phyloP scores from a whole-genome alignment of 208 protist species.

The Wallacemonas sp. region DNA sequence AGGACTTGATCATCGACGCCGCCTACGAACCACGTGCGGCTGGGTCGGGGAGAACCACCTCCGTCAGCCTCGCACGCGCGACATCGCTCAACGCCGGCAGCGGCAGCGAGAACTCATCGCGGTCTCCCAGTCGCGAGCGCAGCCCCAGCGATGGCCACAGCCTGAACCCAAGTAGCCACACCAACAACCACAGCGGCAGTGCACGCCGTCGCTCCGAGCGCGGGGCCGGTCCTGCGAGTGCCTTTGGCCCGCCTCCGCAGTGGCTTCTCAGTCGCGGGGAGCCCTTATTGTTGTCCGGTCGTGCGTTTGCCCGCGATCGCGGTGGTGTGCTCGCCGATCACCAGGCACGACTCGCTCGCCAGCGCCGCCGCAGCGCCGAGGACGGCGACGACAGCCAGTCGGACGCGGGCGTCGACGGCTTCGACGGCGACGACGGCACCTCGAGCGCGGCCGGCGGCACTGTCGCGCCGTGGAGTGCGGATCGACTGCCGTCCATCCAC shows the following conservation, averaged over 20 bases:
- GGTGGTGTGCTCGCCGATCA: constrained; percentile 1
- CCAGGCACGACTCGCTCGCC: constrained; percentile 2
- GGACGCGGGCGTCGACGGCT: not conserved
- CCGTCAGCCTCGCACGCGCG: too few relatives aligned
- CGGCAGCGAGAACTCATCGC: constrained; percentile 15
- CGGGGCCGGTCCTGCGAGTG: not conserved
- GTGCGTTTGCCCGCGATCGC: constrained; percentile 5
- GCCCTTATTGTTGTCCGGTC: constrained; percentile 13
- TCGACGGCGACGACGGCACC: not conserved
- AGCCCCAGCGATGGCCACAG: constrained; percentile 6
- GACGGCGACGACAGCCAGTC: constrained; percentile 18
- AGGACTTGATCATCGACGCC: constrained; percentile 72
- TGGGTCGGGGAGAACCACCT: too few relatives aligned
- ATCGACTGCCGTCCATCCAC: constrained; percentile 62
- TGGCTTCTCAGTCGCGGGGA: constrained; percentile 13
- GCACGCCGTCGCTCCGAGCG: not conserved
- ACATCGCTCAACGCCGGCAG: not conserved
- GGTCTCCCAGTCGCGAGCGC: not conserved
- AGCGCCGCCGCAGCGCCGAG: constrained; percentile 1
- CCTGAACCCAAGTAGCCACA: too few relatives aligned
- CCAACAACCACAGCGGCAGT: too few relatives aligned
- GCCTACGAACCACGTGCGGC: constrained; percentile 35
- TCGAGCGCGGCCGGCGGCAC: constrained; percentile 11
- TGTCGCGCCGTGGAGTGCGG: constrained; percentile 26
- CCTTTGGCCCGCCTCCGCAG: constrained; percentile 16